Conservation (phyloP, 1,284 basidiomycete genomes). For the Cystobasidiaceae sp. region DNA sequence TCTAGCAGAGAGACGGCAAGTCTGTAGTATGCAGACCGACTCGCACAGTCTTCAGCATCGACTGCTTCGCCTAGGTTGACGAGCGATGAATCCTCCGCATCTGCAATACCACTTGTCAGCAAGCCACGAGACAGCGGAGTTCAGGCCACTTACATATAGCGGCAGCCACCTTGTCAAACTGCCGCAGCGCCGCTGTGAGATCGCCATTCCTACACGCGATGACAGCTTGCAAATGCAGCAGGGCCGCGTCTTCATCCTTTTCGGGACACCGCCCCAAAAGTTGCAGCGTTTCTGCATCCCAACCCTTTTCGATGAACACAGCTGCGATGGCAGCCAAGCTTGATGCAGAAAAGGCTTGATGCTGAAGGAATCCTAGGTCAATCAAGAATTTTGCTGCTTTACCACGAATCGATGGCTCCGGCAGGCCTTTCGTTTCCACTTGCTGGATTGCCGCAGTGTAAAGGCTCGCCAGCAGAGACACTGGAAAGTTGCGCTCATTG, state of each 20-base stretch:
- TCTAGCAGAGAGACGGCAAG: conserved; percentile 71
- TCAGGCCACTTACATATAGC: conserved; percentile 61
- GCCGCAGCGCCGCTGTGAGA: conserved; percentile 63
- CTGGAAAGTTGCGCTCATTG: too few species aligned
- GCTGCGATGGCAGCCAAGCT: conserved; percentile 51
- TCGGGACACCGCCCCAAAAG: conserved; percentile 66
- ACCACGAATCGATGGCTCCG: too few species aligned
- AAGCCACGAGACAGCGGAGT: background rate
- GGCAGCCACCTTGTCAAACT: conserved; percentile 69
- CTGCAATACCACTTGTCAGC: background rate
- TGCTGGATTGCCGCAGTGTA: too few species aligned
- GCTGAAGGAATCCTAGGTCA: background rate
- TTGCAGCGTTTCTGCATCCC: conserved; percentile 59
- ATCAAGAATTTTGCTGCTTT: background rate
- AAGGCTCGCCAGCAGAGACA: too few species aligned
- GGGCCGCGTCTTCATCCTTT: conserved; percentile 68
- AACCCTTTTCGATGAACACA: conserved; percentile 60
- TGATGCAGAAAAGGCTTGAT: background rate
- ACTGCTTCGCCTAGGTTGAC: background rate
- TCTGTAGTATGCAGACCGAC: conserved; percentile 57
- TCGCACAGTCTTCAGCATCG: background rate
- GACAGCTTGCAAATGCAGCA: conserved; percentile 55
- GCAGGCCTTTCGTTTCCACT: too few species aligned
- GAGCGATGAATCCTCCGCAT: conserved; percentile 10
- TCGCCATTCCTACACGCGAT: conserved; percentile 65